Evolutionary conservation across 116 monocot species (phyloP), one percentile per base, ranked within the genome.

Genomic region (Cymodocea nodosa): DNA sequence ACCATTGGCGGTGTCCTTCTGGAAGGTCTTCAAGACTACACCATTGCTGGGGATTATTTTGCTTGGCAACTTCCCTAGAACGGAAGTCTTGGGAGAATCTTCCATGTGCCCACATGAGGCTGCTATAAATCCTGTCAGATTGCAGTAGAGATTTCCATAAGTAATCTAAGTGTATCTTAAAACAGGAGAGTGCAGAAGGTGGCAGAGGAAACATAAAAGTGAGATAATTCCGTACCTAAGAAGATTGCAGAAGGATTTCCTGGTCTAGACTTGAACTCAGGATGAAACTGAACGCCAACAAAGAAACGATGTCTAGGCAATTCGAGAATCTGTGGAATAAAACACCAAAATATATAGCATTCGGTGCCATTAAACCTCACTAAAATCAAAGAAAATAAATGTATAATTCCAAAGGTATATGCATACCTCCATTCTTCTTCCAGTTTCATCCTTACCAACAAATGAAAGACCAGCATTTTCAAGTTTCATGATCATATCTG

Each of bases 381-480:
- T 10, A 36, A 64, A 64, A 50, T 11, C 4, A 9, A 52, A 51
- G 11, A 56, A 44, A 65, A 69, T 9, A 67, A 35, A 51, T 37
- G 16, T 35, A 9, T 17, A 35, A 1, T 50, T 13, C 23, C 25
- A 52, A 50, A 66, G 34, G 64, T 15, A 8, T 35, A 2, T 25
- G 18, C 13, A 20, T 78, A 94, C 94, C 87, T 94, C 94, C 94
- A 90, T 90, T 79, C 94, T 82, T 39, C 66, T 74, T 71, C 87
- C 79, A 72, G 77, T 87, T 76, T 94, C 87, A 73, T 94, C 90
- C 51, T 74, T 89, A 44, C 87, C 90, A 59, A 90, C 94, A 79
- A 94, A 94, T 35, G 79, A 76, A 35, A 94, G 73, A n/a, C 90
- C 94, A 12, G 87, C 77, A 52, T 56, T 72, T 78, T 90, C 90